Conservation (phyloP, 306 rosid species). For the Cucurbita ficifolia region DNA sequence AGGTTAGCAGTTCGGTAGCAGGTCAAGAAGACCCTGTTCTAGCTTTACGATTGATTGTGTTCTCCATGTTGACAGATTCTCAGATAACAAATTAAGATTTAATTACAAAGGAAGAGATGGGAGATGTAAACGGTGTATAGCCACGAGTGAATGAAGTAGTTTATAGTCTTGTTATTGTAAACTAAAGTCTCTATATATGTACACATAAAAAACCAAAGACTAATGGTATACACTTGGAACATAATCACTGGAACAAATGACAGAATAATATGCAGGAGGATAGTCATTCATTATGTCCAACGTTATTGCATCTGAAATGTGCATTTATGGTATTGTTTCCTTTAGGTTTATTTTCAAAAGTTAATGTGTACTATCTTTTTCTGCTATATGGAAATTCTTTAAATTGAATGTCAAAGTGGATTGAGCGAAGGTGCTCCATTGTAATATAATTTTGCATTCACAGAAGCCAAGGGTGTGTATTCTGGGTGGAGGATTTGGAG, state of each 20-base stretch:
- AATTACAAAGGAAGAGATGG: neutral
- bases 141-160: neutral
- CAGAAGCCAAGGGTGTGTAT: slow-evolving; percentile 86
- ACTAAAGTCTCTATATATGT: neutral
- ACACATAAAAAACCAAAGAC: neutral
- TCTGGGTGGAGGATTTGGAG: slow-evolving; percentile 96
- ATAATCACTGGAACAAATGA: neutral
- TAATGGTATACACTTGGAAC: neutral
- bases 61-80: neutral
- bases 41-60: neutral
- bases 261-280: neutral
- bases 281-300: neutral
- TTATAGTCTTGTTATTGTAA: neutral
- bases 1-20: neutral
- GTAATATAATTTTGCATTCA: neutral
- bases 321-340: neutral
- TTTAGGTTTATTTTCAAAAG: neutral
- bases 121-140: neutral
- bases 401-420: neutral
- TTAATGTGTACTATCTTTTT: neutral
- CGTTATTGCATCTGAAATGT: neutral
- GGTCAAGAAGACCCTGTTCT: neutral
- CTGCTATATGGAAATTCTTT: neutral
- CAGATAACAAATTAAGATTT: neutral
- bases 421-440: neutral